These are phyloP conservation scores for Calonectria multiphialidica DNA, from an alignment of 2,329 filamentous ascomycete genomes.

Conservation along the genomic window DNA sequence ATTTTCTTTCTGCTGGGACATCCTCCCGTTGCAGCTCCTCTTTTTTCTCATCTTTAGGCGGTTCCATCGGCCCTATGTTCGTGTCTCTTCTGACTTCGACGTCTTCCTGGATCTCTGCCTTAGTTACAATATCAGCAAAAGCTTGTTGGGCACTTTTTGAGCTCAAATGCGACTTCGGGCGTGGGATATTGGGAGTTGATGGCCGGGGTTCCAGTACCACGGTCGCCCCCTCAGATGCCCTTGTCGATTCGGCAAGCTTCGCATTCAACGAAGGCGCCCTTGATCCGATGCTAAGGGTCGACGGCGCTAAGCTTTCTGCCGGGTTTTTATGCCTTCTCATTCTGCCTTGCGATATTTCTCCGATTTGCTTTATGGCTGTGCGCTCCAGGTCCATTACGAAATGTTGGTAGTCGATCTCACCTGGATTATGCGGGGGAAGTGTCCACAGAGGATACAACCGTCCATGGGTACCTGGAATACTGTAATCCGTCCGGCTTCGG, in stretches of 20 bases:
- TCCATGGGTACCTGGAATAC: conserved; percentile 28
- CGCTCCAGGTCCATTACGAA: conserved; percentile 23
- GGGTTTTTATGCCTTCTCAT: not conserved
- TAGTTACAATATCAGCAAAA: too few relatives aligned
- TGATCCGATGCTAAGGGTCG: not conserved
- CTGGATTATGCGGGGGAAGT: conserved; percentile 12
- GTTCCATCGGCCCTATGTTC: too few relatives aligned
- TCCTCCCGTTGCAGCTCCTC: too few relatives aligned
- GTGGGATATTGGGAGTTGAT: not conserved
- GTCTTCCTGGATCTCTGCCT: not conserved
- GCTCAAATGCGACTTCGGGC: too few relatives aligned
- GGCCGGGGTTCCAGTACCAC: not conserved
- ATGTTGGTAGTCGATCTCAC: not conserved
- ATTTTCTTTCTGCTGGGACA: too few relatives aligned
- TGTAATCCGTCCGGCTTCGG: conserved; percentile 11
- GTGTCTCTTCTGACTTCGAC: too few relatives aligned
- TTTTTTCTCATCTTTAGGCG: too few relatives aligned
- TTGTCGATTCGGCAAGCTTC: not conserved
- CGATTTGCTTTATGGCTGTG: conserved; percentile 2
- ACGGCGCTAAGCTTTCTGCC: conserved; percentile 23
- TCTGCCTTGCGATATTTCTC: not conserved
- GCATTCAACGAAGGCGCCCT: not conserved
- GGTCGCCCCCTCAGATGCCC: not conserved
- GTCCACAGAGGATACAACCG: conserved; percentile 36
- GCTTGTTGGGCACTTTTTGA: not conserved